Conservation (phyloP, 1,284 basidiomycete species). For the Ganoderma resinaceum region DNA sequence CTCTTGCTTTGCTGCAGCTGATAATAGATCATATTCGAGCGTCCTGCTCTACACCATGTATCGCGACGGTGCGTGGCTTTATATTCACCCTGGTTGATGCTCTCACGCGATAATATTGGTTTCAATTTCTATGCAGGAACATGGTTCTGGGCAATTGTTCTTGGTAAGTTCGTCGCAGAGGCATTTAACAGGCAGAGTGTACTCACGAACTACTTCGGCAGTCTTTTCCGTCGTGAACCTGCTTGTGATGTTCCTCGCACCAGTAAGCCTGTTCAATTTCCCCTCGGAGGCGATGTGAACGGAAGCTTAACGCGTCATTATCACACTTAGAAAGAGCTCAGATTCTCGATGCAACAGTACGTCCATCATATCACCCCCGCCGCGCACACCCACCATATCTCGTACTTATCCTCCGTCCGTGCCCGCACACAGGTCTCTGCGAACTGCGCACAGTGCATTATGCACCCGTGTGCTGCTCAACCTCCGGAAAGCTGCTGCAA, state of each 20-base stretch:
- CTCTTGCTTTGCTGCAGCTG: background rate
- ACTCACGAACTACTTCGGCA: background rate
- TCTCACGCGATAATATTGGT: background rate
- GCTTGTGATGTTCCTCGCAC: conserved; percentile 8
- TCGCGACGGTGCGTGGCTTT: background rate
- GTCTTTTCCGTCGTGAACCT: conserved; percentile 7
- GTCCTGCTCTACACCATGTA: conserved; percentile 1
- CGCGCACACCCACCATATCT: too few relatives aligned
- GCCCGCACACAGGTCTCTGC: background rate
- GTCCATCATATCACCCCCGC: background rate
- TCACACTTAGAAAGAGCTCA: background rate
- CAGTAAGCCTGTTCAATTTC: background rate
- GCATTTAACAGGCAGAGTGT: background rate
- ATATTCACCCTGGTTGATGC: background rate
- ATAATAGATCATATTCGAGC: background rate
- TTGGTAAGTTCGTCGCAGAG: background rate
- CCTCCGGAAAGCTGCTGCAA: conserved; percentile 6
- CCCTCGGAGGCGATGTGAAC: too few relatives aligned
- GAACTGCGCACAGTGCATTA: background rate
- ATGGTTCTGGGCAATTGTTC: background rate
- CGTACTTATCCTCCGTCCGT: background rate
- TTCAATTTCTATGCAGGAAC: background rate
- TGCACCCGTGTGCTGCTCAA: conserved; percentile 9
- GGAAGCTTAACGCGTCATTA: background rate
- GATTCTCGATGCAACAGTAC: conserved; percentile 6